These are phyloP conservation scores for Colletotrichum endophyticum DNA, from an alignment of 2,329 filamentous ascomycete species.

Conservation along the genomic window DNA sequence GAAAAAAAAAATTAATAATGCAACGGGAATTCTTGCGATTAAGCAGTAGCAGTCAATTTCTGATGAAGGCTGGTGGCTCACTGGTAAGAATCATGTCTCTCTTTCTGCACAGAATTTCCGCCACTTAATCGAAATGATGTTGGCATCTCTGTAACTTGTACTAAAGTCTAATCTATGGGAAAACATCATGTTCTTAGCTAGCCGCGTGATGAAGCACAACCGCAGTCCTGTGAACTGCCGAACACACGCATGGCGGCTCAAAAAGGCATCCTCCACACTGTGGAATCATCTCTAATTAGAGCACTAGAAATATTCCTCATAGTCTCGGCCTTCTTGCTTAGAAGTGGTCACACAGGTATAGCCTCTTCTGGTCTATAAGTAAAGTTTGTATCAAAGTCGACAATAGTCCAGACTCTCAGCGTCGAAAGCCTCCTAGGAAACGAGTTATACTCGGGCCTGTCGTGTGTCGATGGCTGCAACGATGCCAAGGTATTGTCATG, in stretches of 20 bases:
- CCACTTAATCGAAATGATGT: fast-evolving
- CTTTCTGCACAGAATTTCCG: fast-evolving
- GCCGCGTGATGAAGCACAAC: neutral
- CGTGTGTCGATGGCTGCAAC: neutral
- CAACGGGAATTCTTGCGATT: neutral
- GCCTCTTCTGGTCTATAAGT: neutral
- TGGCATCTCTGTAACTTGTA: neutral
- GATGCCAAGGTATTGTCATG: neutral
- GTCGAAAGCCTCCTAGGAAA: neutral
- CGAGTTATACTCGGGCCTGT: neutral
- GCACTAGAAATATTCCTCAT: neutral
- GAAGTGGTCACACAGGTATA: fast-evolving
- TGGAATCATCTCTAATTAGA: neutral
- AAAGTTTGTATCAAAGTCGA: neutral
- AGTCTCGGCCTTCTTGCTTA: fast-evolving
- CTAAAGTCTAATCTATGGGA: neutral
- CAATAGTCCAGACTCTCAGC: neutral
- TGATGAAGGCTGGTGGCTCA: fast-evolving
- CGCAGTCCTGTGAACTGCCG: fast-evolving
- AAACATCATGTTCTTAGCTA: fast-evolving
- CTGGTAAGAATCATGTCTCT: neutral
- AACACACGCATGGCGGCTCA: fast-evolving
- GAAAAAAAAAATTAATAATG: fast-evolving
- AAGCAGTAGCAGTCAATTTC: neutral
- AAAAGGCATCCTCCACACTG: fast-evolving